Conservation (phyloP, 2,329 filamentous ascomycete species). For the Penicillium sp. region DNA sequence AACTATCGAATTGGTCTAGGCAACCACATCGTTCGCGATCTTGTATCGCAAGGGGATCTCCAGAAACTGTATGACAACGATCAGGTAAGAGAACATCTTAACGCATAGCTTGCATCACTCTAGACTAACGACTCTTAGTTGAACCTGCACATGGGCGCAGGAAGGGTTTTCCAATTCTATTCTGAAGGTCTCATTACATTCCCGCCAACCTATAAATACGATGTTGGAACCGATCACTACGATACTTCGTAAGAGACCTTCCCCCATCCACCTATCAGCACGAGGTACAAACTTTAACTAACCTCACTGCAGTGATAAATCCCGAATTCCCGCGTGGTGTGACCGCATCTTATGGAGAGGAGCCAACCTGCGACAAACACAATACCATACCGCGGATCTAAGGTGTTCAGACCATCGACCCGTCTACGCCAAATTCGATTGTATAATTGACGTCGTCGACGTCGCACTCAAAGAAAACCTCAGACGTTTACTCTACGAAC, state of each 20-base stretch:
- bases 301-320: slow-evolving; percentile 74
- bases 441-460: slow-evolving; percentile 79
- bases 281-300: slow-evolving; percentile 28
- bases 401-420: slow-evolving; percentile 96
- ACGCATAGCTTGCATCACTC: background rate
- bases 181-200: slow-evolving; percentile 89
- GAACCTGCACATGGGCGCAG: slow-evolving; percentile 95
- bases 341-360: slow-evolving; percentile 91
- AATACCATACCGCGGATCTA: slow-evolving; percentile 82
- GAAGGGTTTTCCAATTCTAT: slow-evolving; percentile 87
- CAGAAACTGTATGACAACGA: slow-evolving; percentile 88
- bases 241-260: slow-evolving; percentile 75
- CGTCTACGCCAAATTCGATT: slow-evolving; percentile 88
- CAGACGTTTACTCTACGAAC: slow-evolving; percentile 74
- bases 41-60: slow-evolving; percentile 75
- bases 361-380: slow-evolving; percentile 76
- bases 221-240: slow-evolving; percentile 85
- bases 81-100: slow-evolving; percentile 61
- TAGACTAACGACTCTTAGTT: slow-evolving; percentile 53
- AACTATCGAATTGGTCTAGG: slow-evolving; percentile 93
- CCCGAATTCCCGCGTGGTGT: slow-evolving; percentile 94
- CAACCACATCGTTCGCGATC: slow-evolving; percentile 75
- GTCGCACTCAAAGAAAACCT: slow-evolving; percentile 74
- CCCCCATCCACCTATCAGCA: background rate
- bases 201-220: slow-evolving; percentile 93